A percentile compares a stretch with the other conserved stretches of the same genome.
Conservation (phyloP, 148 eudicot genomes). For the Linanthus parryae region DNA sequence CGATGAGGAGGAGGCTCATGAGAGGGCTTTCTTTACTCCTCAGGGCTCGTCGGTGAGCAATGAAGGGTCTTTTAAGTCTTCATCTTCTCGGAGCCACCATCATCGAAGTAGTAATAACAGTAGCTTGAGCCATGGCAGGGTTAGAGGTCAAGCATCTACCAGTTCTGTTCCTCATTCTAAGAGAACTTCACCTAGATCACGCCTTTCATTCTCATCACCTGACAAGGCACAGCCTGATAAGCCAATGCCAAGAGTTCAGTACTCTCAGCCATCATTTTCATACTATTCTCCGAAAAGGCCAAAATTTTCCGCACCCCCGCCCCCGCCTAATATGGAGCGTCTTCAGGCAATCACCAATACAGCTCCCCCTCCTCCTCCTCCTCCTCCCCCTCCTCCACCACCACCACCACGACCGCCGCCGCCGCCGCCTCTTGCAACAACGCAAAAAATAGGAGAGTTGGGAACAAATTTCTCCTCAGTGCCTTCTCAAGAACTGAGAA, state of each 20-base stretch:
- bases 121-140: slow-evolving; percentile 16
- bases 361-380: slow-evolving; percentile 35
- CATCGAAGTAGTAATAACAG: slow-evolving; percentile 16
- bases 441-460: slow-evolving; percentile 17
- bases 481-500: slow-evolving; percentile 18
- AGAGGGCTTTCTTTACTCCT: slow-evolving; percentile 60
- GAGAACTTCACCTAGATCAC: slow-evolving; percentile 71
- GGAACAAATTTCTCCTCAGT: slow-evolving; percentile 21
- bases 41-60: slow-evolving; percentile 61
- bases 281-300: slow-evolving; percentile 30
- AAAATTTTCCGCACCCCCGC: slow-evolving; percentile 24
- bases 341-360: slow-evolving; percentile 17
- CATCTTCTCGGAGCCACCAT: slow-evolving; percentile 20
- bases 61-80: slow-evolving; percentile 44
- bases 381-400: slow-evolving; percentile 44
- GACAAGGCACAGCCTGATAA: slow-evolving; percentile 48
- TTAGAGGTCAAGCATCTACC: slow-evolving; percentile 15
- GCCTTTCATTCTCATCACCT: slow-evolving; percentile 40
- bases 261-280: too few species aligned
- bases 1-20: slow-evolving; percentile 60
- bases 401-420: slow-evolving; percentile 32
- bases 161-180: slow-evolving; percentile 46
- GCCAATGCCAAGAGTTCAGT: slow-evolving; percentile 11
- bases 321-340: slow-evolving; percentile 19
- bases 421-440: slow-evolving; percentile 13